Base-by-base conservation (phyloP, 306 rosid genomes). In the Sechiopsis laciniata region DNA sequence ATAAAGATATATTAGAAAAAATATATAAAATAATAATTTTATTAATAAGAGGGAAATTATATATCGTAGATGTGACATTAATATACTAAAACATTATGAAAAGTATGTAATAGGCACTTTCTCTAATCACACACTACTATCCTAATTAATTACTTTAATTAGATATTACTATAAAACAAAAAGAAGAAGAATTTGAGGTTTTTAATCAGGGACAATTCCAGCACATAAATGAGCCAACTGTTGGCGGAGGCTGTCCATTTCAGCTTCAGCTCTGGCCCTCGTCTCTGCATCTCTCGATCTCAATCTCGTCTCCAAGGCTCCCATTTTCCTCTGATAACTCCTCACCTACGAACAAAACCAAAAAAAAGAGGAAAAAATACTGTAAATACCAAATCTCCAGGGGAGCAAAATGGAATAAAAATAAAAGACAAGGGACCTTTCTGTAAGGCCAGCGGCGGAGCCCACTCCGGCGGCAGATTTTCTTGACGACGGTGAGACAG, bases 401-500 rank as follows among this genome's bases (percentile, higher is more conserved):
- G 29, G 53, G 54, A 42, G 9, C 5, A 19, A 26, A 40, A 51
- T 1, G 7, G 53, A 14, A 32, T 0, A 59, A 7, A 10, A 11
- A 2, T 53, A 1, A 26, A 57, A 5, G 15, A 10, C 1, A 16
- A 4, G 8, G 46, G 13, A 89, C 96, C 96, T 93, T 93, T 83
- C 98, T 84, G 37, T 80, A 45, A 46, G 97, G 98, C 97, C 98
- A 93, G 77, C 96, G 82, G 0, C 17, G 16, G 68, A 93, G 72
- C 4, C 82, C 78, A 24, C 72, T 72, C 59, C 55, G 75, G 12
- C 98, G 94, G 51, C 96, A 88, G 7, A 89, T 77, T 82, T 84
- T 88, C 80, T 93, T 90, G 20, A 93, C 35, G 2, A 83, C 94
- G 2, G 97, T 82, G n/a, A 84, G 80, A 53, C 98, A 86, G 2